Percentiles rank a stretch among this genome's conserved stretches.
Evolutionary conservation across 257 asterid genomes (phyloP).

Genomic region (Nicotiana obtusifolia): DNA sequence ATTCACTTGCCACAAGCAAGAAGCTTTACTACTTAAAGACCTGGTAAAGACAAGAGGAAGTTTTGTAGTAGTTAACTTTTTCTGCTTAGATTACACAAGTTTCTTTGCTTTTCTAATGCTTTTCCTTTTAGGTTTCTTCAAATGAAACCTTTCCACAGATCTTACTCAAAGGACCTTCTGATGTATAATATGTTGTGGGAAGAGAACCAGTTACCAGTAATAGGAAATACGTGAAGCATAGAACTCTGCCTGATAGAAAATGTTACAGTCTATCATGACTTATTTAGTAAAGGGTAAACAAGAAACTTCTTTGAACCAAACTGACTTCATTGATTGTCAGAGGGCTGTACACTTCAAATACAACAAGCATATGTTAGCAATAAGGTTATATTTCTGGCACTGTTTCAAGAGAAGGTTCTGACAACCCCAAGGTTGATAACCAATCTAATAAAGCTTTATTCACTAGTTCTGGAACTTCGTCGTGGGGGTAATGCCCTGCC

Average conservation of each 20-base stretch:
- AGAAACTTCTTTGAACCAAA: too few relatives aligned
- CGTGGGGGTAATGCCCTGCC: conserved; percentile 96
- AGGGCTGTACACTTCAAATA: background rate
- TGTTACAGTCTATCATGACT: too few relatives aligned
- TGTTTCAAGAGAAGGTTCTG: conserved; percentile 15
- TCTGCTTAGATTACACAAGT: background rate
- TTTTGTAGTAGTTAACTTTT: background rate
- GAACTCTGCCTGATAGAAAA: too few relatives aligned
- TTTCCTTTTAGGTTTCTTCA: conserved; percentile 30
- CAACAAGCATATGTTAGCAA: background rate
- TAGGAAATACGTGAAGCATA: too few relatives aligned
- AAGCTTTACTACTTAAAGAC: conserved; percentile 59
- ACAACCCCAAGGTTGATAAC: conserved; percentile 38
- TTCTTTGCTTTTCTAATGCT: background rate
- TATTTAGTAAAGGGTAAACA: background rate
- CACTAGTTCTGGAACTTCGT: conserved; percentile 84
- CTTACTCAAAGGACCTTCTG: conserved; percentile 66
- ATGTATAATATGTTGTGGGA: too few relatives aligned
- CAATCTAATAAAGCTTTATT: conserved; percentile 76
- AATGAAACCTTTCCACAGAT: conserved; percentile 52
- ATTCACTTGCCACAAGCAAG: conserved; percentile 70
- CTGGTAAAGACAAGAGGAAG: conserved; percentile 39
- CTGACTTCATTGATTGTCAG: too few relatives aligned
- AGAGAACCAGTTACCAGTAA: too few relatives aligned
- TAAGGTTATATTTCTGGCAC: background rate